These are phyloP conservation scores for Neurospora sp. DNA, from an alignment of 2,329 filamentous ascomycete species.

Conservation along the genomic window DNA sequence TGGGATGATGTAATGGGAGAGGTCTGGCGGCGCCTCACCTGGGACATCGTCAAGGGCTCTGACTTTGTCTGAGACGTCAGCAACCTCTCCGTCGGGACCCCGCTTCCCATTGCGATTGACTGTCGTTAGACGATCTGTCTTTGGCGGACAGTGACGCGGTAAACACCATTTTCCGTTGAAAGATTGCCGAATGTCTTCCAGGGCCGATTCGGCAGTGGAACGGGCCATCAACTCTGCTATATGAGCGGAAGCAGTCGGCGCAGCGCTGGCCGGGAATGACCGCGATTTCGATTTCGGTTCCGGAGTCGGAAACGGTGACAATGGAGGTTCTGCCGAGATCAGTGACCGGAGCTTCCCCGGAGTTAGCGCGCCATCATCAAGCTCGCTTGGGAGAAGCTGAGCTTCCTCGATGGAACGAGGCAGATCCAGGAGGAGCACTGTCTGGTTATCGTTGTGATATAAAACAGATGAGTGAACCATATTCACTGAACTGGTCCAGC, in stretches of 20 bases:
- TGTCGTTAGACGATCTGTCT: background rate
- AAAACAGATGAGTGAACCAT: constrained; percentile 31
- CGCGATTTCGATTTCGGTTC: constrained; percentile 29
- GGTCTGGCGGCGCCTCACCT: background rate
- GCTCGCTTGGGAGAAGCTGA: constrained; percentile 39
- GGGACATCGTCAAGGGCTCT: constrained; percentile 1
- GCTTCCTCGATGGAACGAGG: constrained; percentile 58
- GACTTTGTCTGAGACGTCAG: background rate
- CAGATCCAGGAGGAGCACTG: constrained; percentile 55
- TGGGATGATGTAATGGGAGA: constrained; percentile 26
- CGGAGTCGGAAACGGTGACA: constrained; percentile 38
- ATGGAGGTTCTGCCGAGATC: constrained; percentile 34
- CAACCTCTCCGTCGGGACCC: background rate
- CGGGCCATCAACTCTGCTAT: constrained; percentile 44
- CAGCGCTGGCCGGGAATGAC: constrained; percentile 14
- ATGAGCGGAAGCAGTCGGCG: constrained; percentile 31
- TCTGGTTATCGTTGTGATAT: constrained; percentile 39
- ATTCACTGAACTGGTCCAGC: background rate
- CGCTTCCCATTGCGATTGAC: background rate
- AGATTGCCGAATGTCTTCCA: constrained; percentile 25
- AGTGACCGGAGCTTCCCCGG: constrained; percentile 26
- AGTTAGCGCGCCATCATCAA: constrained; percentile 1
- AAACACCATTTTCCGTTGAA: constrained; percentile 37
- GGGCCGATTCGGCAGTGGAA: constrained; percentile 34
- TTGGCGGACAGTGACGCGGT: constrained; percentile 25